Evolutionary conservation across 2,329 filamentous ascomycete genomes (phyloP).

Genomic region (Alternaria novae-zelandiae): DNA sequence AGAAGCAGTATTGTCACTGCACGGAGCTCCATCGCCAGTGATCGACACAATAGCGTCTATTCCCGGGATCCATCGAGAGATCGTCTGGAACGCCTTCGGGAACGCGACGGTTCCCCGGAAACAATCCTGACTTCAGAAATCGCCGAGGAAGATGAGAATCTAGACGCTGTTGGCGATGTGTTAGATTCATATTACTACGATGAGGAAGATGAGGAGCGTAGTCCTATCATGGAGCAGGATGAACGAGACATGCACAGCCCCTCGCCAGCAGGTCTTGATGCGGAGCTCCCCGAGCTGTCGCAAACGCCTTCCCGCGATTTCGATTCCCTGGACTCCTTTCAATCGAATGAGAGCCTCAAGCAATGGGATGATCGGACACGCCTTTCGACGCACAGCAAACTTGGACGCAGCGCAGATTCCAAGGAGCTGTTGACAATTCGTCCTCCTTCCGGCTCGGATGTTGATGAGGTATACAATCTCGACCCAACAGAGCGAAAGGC

Average conservation of each 20-base stretch:
- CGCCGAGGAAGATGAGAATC: slow-evolving; percentile 46
- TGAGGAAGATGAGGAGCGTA: slow-evolving; percentile 42
- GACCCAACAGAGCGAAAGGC: slow-evolving; percentile 7
- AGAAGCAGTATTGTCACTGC: slow-evolving; percentile 83
- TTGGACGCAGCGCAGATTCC: slow-evolving; percentile 6
- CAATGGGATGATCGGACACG: slow-evolving; percentile 23
- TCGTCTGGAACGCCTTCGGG: slow-evolving; percentile 29
- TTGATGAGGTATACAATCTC: slow-evolving; percentile 10
- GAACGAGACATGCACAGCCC: slow-evolving; percentile 17
- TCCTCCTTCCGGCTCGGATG: slow-evolving; percentile 12
- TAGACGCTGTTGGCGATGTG: slow-evolving; percentile 65
- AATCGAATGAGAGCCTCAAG: slow-evolving; percentile 29
- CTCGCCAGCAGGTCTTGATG: slow-evolving; percentile 26
- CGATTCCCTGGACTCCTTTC: slow-evolving; percentile 33
- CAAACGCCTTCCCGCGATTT: slow-evolving; percentile 37
- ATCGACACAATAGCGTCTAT: slow-evolving; percentile 59
- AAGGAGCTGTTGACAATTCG: slow-evolving; percentile 22
- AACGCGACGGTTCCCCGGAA: slow-evolving; percentile 41
- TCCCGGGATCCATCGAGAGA: slow-evolving; percentile 37
- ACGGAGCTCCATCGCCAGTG: slow-evolving; percentile 71
- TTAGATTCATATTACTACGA: slow-evolving; percentile 68
- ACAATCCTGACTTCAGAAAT: slow-evolving; percentile 31
- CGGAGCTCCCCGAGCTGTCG: slow-evolving; percentile 33
- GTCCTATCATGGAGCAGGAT: slow-evolving; percentile 13
- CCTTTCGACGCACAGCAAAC: slow-evolving; percentile 8